Evolutionary conservation across 768 basidiomycete species (phyloP), one percentile per base, ranked within the genome.

Genomic region (Russula emetica): DNA sequence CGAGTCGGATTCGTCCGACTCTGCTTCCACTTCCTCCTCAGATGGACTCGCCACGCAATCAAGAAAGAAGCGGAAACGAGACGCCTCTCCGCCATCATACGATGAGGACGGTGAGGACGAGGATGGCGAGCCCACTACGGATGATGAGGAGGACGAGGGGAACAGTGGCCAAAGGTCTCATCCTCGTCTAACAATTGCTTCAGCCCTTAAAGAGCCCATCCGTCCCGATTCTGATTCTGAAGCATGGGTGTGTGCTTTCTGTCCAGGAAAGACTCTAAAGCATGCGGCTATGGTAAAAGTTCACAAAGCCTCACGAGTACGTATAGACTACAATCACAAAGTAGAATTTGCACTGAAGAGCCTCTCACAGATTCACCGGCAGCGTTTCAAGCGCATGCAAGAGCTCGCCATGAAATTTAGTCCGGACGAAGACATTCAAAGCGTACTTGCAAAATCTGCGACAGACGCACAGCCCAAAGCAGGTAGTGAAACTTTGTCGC

Each of bases 241-340:
- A 26, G 71, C 82, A 40, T 80, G 81, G 66, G 80, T 78, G 10
- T 92, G 90, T 71, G 78, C 85, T 9, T 70, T 87, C 6, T 92
- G 90, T 72, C 88, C 86, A 13, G 85, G 84, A 44, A 92, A 89
- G 71, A 70, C 79, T n/a, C 78, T 92, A 45, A 90, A 90, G 71
- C 80, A 81, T 53, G 58, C 67, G 10, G 77, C 76, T 55, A 84
- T 87, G 83, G 76, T 81, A 40, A 74, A 78, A 61, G 73, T 80
- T 16, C 90, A 92, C 72, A 77, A 76, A 62, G 76, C 75, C 11
- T 87, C 89, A 38, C 83, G 60, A 42, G 64, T 55, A 80, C 74
- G 90, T 83, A 36, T 13, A 80, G 74, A 85, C 82, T 74, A 69
- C 71, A 50, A 38, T n/a, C 74, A 66, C 42, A 20, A 22, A 5